A percentile compares a stretch with the other conserved stretches of the same genome.
These are phyloP conservation scores for Pichia sp. DNA, from an alignment of 1,139 yeast genomes.

Conservation along the genomic window DNA sequence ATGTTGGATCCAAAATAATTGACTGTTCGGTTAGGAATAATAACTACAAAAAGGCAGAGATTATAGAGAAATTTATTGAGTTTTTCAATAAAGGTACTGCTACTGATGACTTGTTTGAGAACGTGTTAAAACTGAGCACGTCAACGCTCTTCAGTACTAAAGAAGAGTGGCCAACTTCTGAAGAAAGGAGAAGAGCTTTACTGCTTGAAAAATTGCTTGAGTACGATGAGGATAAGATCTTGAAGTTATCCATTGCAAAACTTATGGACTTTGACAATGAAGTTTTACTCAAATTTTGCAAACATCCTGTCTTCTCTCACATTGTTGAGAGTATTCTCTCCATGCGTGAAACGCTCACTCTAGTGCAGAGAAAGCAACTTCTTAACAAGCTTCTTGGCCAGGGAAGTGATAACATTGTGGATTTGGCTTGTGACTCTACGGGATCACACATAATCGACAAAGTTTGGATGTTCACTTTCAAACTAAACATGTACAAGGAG, in stretches of 20 bases:
- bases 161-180: constrained; percentile 90
- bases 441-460: constrained; percentile 90
- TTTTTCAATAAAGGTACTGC: constrained; percentile 38
- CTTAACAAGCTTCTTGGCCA: constrained; percentile 52
- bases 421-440: constrained; percentile 74
- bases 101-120: constrained; percentile 47
- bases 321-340: constrained; percentile 61
- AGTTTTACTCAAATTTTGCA: constrained; percentile 52
- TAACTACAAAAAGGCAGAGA: constrained; percentile 58
- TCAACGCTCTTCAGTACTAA: constrained; percentile 77
- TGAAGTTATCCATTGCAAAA: constrained; percentile 52
- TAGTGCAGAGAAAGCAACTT: constrained; percentile 57
- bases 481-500: constrained; percentile 80
- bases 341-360: constrained; percentile 39
- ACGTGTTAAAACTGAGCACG: constrained; percentile 51
- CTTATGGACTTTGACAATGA: constrained; percentile 44
- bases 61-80: constrained; percentile 50
- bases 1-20: constrained; percentile 60
- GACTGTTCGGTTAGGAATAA: constrained; percentile 58
- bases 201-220: constrained; percentile 66
- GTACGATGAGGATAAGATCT: constrained; percentile 49
- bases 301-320: constrained; percentile 85
- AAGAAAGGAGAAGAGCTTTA: constrained; percentile 73
- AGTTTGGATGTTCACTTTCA: constrained; percentile 71
- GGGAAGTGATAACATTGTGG: constrained; percentile 30